phyloP scores from a whole-genome alignment of 345 rosid genomes.

The Ailanthus altissimus region DNA sequence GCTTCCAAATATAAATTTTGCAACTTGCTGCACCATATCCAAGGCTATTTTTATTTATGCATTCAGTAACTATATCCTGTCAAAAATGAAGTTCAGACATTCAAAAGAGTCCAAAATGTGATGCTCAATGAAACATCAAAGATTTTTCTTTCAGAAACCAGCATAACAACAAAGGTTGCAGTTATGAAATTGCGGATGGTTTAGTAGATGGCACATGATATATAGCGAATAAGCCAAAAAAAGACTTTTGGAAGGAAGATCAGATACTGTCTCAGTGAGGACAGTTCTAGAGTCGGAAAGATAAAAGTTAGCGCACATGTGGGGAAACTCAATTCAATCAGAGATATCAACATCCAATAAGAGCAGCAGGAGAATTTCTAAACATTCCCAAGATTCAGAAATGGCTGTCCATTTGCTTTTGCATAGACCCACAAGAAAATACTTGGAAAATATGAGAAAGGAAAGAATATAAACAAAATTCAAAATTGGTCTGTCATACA shows the following conservation, averaged over 20 bases:
- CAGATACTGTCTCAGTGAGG: not conserved
- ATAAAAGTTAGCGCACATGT: not conserved
- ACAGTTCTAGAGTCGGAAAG: not conserved
- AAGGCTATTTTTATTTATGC: not conserved
- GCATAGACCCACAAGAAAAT: not conserved
- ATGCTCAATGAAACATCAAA: not conserved
- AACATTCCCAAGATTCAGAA: not conserved
- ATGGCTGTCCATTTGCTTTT: not conserved
- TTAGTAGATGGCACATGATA: not conserved
- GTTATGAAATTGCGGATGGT: not conserved
- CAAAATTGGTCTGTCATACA: not conserved
- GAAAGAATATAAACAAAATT: not conserved
- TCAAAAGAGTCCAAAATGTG: not conserved
- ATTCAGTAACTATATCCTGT: not conserved
- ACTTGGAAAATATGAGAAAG: not conserved
- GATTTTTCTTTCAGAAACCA: not conserved
- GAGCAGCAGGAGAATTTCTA: conserved; percentile 6
- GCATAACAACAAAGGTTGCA: not conserved
- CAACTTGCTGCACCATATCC: not conserved
- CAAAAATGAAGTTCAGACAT: not conserved
- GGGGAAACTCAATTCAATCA: not conserved
- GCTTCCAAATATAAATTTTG: not conserved
- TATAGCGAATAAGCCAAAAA: not conserved
- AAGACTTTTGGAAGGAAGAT: not conserved
- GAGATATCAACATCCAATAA: conserved; percentile 4